Evolutionary conservation across 768 basidiomycete genomes (phyloP).

Genomic region (Lyophyllum semitale): DNA sequence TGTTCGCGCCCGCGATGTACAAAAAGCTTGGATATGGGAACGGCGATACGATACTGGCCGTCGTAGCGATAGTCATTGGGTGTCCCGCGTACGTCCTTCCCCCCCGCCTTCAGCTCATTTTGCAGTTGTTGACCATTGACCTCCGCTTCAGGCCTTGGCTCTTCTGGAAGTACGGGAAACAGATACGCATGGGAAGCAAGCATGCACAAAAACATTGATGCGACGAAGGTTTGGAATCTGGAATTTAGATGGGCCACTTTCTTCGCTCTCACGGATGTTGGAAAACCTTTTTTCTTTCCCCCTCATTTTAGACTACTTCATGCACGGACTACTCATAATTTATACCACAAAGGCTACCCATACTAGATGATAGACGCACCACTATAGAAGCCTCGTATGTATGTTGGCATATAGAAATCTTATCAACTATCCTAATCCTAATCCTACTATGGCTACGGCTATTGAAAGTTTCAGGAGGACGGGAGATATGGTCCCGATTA

Average conservation of each 20-base stretch:
- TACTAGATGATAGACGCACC: no score
- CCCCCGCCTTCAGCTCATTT: neutral
- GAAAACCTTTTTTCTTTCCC: neutral
- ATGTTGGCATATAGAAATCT: neutral
- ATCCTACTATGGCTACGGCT: no score
- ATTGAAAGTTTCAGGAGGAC: conserved; percentile 1
- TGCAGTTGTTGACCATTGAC: no score
- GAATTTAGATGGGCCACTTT: neutral
- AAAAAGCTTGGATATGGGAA: conserved; percentile 66
- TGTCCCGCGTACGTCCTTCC: conserved; percentile 51
- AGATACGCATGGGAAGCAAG: conserved; percentile 51
- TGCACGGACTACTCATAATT: neutral
- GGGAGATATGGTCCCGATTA: conserved; percentile 14
- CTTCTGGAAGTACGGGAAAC: conserved; percentile 36
- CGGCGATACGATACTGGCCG: conserved; percentile 67
- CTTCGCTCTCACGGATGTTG: neutral
- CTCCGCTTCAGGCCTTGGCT: conserved; percentile 30
- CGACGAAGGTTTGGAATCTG: no score
- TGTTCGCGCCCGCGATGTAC: conserved; percentile 78
- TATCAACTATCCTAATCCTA: no score
- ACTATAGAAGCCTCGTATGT: neutral
- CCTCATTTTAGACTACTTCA: neutral
- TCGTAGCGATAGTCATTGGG: conserved; percentile 56
- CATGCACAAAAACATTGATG: conserved; percentile 26
- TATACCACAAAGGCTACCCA: no score